phyloP scores from a whole-genome alignment of 129 eudicot species.

The Scalesia atractyloides region DNA sequence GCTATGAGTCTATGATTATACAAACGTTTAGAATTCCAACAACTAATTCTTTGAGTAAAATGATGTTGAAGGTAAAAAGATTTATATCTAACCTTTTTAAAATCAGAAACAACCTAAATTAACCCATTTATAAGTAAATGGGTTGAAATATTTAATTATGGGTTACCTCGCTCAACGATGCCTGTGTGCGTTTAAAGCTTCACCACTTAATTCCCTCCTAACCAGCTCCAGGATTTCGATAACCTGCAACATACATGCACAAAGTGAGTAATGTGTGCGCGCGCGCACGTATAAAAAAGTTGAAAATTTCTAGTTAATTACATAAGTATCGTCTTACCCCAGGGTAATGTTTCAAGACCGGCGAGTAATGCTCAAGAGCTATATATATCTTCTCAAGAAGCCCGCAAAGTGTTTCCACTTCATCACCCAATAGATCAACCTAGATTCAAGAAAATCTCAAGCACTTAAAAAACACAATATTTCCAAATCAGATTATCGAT shows the following conservation, averaged over 20 bases:
- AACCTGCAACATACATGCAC: slow-evolving; percentile 42
- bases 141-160: background rate
- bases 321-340: slow-evolving; percentile 63
- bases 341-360: slow-evolving; percentile 85
- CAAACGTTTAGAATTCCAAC: background rate
- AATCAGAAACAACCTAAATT: background rate
- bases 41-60: background rate
- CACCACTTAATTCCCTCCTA: slow-evolving; percentile 74
- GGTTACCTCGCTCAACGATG: slow-evolving; percentile 40
- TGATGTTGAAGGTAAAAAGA: background rate
- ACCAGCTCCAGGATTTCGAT: slow-evolving; percentile 73
- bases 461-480: background rate
- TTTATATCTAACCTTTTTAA: background rate
- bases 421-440: slow-evolving; percentile 99
- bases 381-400: slow-evolving; percentile 87
- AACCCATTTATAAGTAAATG: background rate
- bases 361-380: slow-evolving; percentile 94
- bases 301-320: background rate
- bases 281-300: background rate
- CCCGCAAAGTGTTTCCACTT: slow-evolving; percentile 72
- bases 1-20: background rate
- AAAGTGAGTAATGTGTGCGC: background rate
- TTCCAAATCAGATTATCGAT: background rate
- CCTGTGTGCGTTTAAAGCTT: slow-evolving; percentile 42
- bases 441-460: slow-evolving; percentile 39